A percentile compares a stretch with the other conserved stretches of the same genome.
These are phyloP conservation scores for Cercospora sesami DNA, from an alignment of 2,329 filamentous ascomycete genomes.

Conservation along the genomic window DNA sequence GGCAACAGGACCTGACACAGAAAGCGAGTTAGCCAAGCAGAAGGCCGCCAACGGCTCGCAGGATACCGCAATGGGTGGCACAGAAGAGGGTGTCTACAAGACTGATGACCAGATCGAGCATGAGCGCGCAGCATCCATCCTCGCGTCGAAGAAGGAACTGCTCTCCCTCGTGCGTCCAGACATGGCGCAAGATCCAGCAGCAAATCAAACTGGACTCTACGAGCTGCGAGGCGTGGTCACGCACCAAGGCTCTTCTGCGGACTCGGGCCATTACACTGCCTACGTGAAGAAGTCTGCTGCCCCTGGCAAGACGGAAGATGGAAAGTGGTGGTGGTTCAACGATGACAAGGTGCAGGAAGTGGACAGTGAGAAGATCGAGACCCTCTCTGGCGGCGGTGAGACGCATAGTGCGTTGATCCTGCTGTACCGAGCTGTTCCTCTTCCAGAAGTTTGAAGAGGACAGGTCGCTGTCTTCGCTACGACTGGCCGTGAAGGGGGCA, in stretches of 20 bases:
- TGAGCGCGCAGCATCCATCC: conserved; percentile 73
- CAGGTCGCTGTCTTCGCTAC: neutral
- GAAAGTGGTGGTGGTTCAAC: conserved; percentile 99
- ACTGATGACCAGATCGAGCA: conserved; percentile 91
- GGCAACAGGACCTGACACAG: conserved; percentile 36
- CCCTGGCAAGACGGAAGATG: conserved; percentile 81
- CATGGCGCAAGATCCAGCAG: conserved; percentile 72
- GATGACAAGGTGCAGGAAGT: conserved; percentile 97
- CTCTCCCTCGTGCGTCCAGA: conserved; percentile 73
- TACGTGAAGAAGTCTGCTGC: conserved; percentile 94
- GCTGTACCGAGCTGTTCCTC: conserved; percentile 71
- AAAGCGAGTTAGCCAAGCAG: conserved; percentile 52
- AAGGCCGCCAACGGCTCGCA: conserved; percentile 50
- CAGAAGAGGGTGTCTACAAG: conserved; percentile 77
- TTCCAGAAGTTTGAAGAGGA: conserved; percentile 49
- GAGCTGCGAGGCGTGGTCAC: conserved; percentile 92
- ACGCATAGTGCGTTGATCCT: conserved; percentile 80
- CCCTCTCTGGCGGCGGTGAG: conserved; percentile 78
- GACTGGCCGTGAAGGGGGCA: neutral
- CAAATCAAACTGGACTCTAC: conserved; percentile 93
- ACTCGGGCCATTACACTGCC: conserved; percentile 96
- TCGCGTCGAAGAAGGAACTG: conserved; percentile 84
- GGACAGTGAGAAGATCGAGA: conserved; percentile 84
- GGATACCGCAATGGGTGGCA: conserved; percentile 73
- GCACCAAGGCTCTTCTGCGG: conserved; percentile 92